Percentiles rank a stretch among this genome's conserved stretches.
Conservation (phyloP, 345 rosid species). For the Camelina hispida region DNA sequence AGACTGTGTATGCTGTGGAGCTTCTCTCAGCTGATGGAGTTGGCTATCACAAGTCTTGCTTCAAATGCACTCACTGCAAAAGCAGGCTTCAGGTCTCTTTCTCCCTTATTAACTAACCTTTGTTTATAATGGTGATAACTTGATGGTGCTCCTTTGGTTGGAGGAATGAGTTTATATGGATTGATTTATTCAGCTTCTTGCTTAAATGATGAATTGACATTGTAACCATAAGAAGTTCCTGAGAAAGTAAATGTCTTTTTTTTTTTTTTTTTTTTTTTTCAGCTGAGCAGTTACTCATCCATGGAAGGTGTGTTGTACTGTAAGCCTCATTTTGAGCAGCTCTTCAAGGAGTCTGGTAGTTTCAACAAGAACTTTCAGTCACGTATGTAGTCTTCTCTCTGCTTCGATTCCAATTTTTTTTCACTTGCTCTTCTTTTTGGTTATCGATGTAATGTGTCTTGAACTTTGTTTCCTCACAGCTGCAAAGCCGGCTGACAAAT, state of each 20-base stretch:
- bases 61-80: conserved; percentile 90
- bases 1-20: conserved; percentile 75
- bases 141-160: too few relatives aligned
- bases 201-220: not conserved
- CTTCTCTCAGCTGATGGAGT: conserved; percentile 77
- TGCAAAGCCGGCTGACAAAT: conserved; percentile 55
- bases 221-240: not conserved
- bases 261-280: conserved; percentile 11
- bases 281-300: conserved; percentile 76
- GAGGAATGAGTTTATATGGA: not conserved
- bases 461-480: conserved; percentile 41
- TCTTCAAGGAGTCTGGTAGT: conserved; percentile 64
- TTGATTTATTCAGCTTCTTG: too few relatives aligned
- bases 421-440: conserved; percentile 4
- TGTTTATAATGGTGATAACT: too few relatives aligned
- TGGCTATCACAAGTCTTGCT: conserved; percentile 83
- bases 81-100: conserved; percentile 63
- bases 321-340: conserved; percentile 91
- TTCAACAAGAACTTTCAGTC: conserved; percentile 58
- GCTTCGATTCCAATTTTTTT: not conserved
- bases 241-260: conserved; percentile 26
- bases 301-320: conserved; percentile 80
- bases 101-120: not conserved
- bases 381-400: conserved; percentile 37
- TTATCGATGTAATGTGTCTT: not conserved